Conservation (phyloP, 306 rosid species). For the Morella rubra region DNA sequence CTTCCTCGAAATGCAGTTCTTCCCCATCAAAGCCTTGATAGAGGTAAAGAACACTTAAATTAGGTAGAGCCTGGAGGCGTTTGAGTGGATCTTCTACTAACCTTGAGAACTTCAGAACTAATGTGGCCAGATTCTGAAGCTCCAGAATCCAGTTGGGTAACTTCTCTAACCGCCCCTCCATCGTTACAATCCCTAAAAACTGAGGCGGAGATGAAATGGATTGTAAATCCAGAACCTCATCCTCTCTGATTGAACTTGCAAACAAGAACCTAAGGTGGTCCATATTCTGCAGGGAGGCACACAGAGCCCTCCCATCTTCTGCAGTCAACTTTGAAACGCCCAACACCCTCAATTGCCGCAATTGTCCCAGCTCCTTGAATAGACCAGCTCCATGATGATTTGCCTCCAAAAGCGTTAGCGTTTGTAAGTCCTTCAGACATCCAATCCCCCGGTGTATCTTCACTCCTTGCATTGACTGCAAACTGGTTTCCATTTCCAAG, state of each 20-base stretch:
- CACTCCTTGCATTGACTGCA: background rate
- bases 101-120: background rate
- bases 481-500: background rate
- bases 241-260: background rate
- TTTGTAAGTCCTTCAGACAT: background rate
- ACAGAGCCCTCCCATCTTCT: background rate
- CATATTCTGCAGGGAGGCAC: constrained; percentile 8
- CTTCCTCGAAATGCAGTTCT: constrained; percentile 5
- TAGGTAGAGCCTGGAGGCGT: background rate
- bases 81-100: constrained; percentile 11
- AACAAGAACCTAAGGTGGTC: constrained; percentile 9
- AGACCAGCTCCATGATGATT: background rate
- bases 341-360: background rate
- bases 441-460: constrained; percentile 9
- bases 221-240: constrained; percentile 21
- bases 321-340: background rate
- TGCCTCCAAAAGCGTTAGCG: background rate
- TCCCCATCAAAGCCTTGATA: constrained; percentile 18
- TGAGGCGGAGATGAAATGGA: constrained; percentile 2
- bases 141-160: constrained; percentile 24
- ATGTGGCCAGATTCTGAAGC: constrained; percentile 7
- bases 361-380: background rate
- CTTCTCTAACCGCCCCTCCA: constrained; percentile 9
- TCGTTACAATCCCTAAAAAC: background rate
- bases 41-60: background rate